Conservation (phyloP, 2,329 filamentous ascomycete species). For the Fusarium brevicatenulatum region DNA sequence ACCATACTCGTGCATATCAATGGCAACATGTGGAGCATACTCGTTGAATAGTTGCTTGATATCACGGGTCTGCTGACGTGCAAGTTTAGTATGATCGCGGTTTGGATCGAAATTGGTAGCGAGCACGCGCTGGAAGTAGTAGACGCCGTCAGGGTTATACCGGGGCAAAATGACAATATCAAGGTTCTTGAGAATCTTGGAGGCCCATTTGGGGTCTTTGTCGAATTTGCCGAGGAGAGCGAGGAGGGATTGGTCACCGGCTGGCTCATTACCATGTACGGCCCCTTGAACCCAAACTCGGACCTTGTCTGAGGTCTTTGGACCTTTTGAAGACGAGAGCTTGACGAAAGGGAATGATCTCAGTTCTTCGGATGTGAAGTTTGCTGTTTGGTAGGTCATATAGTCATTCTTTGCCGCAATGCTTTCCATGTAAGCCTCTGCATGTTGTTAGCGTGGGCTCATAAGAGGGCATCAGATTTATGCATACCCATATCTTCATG, state of each 20-base stretch:
- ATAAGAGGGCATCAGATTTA: too few relatives aligned
- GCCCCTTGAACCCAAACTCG: constrained; percentile 48
- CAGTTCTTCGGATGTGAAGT: constrained; percentile 31
- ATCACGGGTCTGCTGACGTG: constrained; percentile 45
- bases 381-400: constrained; percentile 26
- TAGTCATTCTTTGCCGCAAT: constrained; percentile 22
- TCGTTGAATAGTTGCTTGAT: constrained; percentile 45
- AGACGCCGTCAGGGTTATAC: constrained; percentile 49
- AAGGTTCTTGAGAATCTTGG: constrained; percentile 40
- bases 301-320: constrained; percentile 36
- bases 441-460: background rate
- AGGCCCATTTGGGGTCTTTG: constrained; percentile 44
- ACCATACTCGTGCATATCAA: constrained; percentile 49
- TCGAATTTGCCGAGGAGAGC: constrained; percentile 47
- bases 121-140: constrained; percentile 47
- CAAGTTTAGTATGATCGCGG: constrained; percentile 49
- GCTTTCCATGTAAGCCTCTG: constrained; percentile 17
- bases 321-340: constrained; percentile 2
- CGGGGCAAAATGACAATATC: constrained; percentile 47
- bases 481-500: constrained; percentile 24
- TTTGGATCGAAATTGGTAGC: constrained; percentile 48
- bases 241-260: constrained; percentile 45
- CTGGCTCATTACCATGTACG: constrained; percentile 49
- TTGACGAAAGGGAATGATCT: constrained; percentile 35
- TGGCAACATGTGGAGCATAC: constrained; percentile 45